Conservation (phyloP, 2,329 filamentous ascomycete species). For the Arthrobotrys megalospora region DNA sequence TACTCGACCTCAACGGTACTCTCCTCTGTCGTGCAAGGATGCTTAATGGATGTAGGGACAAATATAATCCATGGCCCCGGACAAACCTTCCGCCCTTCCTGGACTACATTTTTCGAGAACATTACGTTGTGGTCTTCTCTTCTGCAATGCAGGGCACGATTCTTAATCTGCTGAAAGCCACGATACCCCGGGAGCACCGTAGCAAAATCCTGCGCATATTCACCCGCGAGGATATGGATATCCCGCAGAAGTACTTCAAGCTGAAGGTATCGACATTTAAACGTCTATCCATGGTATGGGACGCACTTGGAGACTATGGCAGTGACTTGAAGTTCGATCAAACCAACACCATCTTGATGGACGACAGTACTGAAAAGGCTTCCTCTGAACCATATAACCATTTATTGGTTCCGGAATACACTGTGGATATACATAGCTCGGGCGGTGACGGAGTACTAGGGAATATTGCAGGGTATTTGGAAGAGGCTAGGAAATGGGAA, state of each 20-base stretch:
- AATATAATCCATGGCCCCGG: slow-evolving; percentile 75
- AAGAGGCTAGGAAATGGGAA: slow-evolving; percentile 70
- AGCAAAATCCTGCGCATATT: slow-evolving; percentile 78
- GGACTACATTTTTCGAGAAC: slow-evolving; percentile 79
- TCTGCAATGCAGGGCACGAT: slow-evolving; percentile 85
- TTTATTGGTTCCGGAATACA: slow-evolving; percentile 84
- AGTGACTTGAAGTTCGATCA: slow-evolving; percentile 71
- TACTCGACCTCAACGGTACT: slow-evolving; percentile 95
- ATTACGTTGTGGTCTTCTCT: slow-evolving; percentile 90
- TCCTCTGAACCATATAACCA: slow-evolving; percentile 86
- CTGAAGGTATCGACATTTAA: slow-evolving; percentile 90
- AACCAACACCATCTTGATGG: slow-evolving; percentile 88
- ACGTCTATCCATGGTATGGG: slow-evolving; percentile 81
- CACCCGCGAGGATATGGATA: slow-evolving; percentile 82
- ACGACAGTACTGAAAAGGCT: slow-evolving; percentile 87
- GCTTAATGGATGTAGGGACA: slow-evolving; percentile 64
- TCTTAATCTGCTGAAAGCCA: slow-evolving; percentile 75
- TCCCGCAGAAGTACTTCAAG: slow-evolving; percentile 77
- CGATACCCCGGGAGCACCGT: slow-evolving; percentile 74
- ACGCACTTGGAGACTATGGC: slow-evolving; percentile 67
- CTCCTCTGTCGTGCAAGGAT: slow-evolving; percentile 79
- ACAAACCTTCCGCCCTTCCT: slow-evolving; percentile 80
- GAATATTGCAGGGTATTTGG: slow-evolving; percentile 72
- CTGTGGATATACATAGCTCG: slow-evolving; percentile 68
- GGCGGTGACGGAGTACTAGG: slow-evolving; percentile 69